Conservation (phyloP, 208 protist genomes). For the Baffinella frigidus region DNA sequence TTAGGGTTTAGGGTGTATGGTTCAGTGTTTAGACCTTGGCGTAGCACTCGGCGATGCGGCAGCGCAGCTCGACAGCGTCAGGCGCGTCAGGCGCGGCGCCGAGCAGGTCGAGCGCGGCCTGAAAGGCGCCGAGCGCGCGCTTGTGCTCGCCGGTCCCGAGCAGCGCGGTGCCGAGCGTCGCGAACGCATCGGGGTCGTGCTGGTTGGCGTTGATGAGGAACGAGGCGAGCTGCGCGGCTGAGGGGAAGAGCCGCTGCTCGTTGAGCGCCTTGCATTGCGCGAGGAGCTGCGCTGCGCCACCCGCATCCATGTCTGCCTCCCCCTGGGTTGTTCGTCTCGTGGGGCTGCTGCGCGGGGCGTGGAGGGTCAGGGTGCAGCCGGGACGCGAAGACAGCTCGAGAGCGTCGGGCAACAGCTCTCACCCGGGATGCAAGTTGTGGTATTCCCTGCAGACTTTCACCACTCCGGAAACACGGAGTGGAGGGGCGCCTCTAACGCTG, state of each 20-base stretch:
- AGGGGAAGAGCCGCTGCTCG: not conserved
- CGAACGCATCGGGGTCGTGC: not conserved
- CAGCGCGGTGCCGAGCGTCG: not conserved
- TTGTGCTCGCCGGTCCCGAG: not conserved
- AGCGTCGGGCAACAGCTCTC: too few relatives aligned
- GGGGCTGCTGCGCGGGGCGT: too few relatives aligned
- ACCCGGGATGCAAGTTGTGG: too few relatives aligned
- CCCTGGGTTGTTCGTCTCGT: too few relatives aligned
- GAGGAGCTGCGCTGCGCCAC: not conserved
- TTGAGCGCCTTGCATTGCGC: not conserved
- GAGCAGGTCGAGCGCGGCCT: not conserved
- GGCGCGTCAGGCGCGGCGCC: not conserved
- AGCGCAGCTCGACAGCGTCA: not conserved
- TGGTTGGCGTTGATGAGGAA: not conserved
- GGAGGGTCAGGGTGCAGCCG: too few relatives aligned
- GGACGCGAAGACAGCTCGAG: too few relatives aligned
- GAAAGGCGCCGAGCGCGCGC: not conserved
- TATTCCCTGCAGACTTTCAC: too few relatives aligned
- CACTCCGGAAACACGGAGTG: too few relatives aligned
- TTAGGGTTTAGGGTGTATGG: too few relatives aligned
- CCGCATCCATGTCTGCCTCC: too few relatives aligned
- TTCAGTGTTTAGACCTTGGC: too few relatives aligned
- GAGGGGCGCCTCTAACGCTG: too few relatives aligned
- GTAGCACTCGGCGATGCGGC: not conserved
- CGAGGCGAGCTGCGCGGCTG: not conserved